Evolutionary conservation across 768 basidiomycete genomes (phyloP), one percentile per base, ranked within the genome.

Genomic region (Tulasnella sp.): DNA sequence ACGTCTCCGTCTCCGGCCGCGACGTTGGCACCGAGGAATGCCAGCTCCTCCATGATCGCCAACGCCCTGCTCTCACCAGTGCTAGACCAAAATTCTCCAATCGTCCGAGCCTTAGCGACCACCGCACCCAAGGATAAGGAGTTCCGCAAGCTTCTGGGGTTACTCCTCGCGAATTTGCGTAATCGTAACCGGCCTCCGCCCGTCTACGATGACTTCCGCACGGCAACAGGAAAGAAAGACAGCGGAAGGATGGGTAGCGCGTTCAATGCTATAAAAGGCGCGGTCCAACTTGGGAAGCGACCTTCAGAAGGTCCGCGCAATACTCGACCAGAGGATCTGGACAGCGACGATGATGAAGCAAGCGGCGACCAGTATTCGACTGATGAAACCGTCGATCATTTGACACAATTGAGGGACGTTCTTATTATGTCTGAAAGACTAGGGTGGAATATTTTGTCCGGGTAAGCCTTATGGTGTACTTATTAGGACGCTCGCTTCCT

Each of bases 81-180:
- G 34, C 49, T 74, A 38, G 73, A 74, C 64, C 73, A 42, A 37
- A 31, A 22, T 1, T 74, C 73, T 4, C 73, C 73, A 19, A 58
- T 74, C 17, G 73, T 52, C 36, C 42, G 64, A 25, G 54, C 64
- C 25, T 67, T 74, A 22, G 42, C 42, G 38, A 38, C 73, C 22
- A 36, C 73, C 15, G 54, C 42, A 8, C 75, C 79, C 37, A 82
- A 81, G 73, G 86, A 86, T 78, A 86, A 87, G 73, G 92, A 92
- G 81, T 88, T 90, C 11, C 87, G 89, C 70, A 93, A 93, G 81
- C 84, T 93, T 31, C 84, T 93, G 3, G 86, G 87, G 0, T 89
- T 91, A 80, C 84, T 92, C 37, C 83, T 94, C 19, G 84, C 85
- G 25, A 88, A 90, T 79, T 85, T 94, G n/a, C 86, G 88, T 68